Evolutionary conservation across 371 early-diverging fungal genomes (phyloP).

Genomic region (Syncephalastrum racemosum): DNA sequence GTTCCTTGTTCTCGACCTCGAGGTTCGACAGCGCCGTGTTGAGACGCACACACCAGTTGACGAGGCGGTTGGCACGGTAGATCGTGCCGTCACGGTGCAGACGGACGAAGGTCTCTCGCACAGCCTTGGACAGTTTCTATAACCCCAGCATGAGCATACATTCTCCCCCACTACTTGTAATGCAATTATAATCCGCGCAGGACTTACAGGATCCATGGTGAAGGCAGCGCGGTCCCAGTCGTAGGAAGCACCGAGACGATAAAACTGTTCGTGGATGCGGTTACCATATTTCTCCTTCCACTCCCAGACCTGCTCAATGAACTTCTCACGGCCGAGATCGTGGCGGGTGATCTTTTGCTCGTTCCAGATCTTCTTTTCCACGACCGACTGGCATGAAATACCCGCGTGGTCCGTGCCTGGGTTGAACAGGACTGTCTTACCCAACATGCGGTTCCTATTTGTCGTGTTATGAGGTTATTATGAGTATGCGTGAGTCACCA

Average conservation of each 20-base stretch:
- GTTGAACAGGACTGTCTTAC: slow-evolving; percentile 93
- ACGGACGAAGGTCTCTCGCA: slow-evolving; percentile 94
- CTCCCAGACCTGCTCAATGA: slow-evolving; percentile 91
- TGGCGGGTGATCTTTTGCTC: slow-evolving; percentile 85
- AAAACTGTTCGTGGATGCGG: slow-evolving; percentile 91
- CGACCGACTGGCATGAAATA: slow-evolving; percentile 98
- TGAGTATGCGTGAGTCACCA: background rate
- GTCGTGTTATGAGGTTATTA: background rate
- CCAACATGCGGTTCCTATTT: slow-evolving; percentile 98
- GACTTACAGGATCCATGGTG: slow-evolving; percentile 89
- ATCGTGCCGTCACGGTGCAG: slow-evolving; percentile 97
- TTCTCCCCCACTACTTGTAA: background rate
- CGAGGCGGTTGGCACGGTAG: slow-evolving; percentile 96
- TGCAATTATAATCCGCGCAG: background rate
- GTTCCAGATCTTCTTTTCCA: slow-evolving; percentile 94
- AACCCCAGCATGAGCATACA: background rate
- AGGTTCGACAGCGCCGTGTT: slow-evolving; percentile 98
- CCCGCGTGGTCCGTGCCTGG: slow-evolving; percentile 99
- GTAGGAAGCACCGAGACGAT: slow-evolving; percentile 91
- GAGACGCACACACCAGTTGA: slow-evolving; percentile 99
- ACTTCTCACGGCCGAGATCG: slow-evolving; percentile 92
- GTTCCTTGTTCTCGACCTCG: slow-evolving; percentile 95
- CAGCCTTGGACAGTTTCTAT: slow-evolving; percentile 77
- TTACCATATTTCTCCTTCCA: slow-evolving; percentile 95
- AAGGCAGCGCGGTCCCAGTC: slow-evolving; percentile 96